These are phyloP conservation scores for Pestalotiopsis sp. DNA, from an alignment of 2,329 filamentous ascomycete species.

Conservation along the genomic window DNA sequence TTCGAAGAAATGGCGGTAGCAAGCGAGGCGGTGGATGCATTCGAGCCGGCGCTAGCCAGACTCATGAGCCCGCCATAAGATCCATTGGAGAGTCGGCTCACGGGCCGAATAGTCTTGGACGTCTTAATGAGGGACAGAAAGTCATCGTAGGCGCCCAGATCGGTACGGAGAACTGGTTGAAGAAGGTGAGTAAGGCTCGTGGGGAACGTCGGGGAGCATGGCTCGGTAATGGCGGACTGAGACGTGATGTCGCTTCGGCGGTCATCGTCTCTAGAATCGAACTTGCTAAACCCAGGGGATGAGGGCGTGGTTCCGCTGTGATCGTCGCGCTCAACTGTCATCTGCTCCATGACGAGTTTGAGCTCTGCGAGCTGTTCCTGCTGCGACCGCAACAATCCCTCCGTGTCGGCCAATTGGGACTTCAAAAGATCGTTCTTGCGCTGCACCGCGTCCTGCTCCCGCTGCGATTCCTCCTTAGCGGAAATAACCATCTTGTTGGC, in stretches of 20 bases:
- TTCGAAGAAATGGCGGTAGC: conserved; percentile 45
- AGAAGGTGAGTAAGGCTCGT: conserved; percentile 81
- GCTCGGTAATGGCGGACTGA: conserved; percentile 41
- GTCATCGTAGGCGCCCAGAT: conserved; percentile 79
- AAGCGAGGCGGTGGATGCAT: conserved; percentile 61
- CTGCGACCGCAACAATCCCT: conserved; percentile 81
- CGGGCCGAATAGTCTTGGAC: conserved; percentile 53
- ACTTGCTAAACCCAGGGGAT: conserved; percentile 73
- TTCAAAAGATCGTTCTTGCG: conserved; percentile 87
- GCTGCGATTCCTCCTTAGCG: conserved; percentile 85
- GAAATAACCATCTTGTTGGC: conserved; percentile 97
- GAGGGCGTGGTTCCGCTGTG: conserved; percentile 74
- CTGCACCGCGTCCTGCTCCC: conserved; percentile 77
- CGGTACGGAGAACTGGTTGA: conserved; percentile 78
- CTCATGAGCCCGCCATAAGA: conserved; percentile 63
- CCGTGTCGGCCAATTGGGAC: conserved; percentile 82
- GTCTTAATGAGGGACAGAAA: conserved; percentile 76
- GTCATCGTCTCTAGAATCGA: conserved; percentile 56
- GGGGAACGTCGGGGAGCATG: conserved; percentile 54
- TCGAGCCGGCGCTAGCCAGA: conserved; percentile 50
- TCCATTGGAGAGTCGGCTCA: conserved; percentile 70
- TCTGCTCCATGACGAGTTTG: conserved; percentile 88
- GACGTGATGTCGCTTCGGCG: conserved; percentile 35
- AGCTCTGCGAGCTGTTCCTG: conserved; percentile 91
- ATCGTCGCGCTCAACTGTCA: conserved; percentile 74